These are phyloP conservation scores for Dactylonectria macrodidyma DNA, from an alignment of 2,329 filamentous ascomycete genomes.

Conservation along the genomic window DNA sequence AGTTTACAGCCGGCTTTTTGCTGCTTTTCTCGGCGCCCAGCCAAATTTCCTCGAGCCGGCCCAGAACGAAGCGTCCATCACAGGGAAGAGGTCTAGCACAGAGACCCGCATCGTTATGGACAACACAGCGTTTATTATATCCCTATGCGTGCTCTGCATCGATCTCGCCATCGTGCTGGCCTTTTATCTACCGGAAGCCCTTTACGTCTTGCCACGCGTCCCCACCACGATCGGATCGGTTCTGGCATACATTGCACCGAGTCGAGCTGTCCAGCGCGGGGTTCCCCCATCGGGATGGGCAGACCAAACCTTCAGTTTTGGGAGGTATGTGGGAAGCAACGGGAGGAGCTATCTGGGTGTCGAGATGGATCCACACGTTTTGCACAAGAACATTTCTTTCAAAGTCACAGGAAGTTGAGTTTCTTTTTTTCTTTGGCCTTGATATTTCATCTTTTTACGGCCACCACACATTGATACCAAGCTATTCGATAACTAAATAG, in stretches of 20 bases:
- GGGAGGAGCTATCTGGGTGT: conserved; percentile 15
- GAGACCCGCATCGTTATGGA: conserved; percentile 21
- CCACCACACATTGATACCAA: too few species aligned
- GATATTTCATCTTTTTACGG: too few species aligned
- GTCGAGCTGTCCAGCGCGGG: conserved; percentile 1
- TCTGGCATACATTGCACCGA: conserved; percentile 19
- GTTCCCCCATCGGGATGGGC: neutral
- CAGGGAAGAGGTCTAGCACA: too few species aligned
- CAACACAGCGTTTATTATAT: neutral
- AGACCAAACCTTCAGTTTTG: conserved; percentile 20
- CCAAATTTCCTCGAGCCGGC: neutral
- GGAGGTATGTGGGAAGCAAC: conserved; percentile 17
- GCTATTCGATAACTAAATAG: too few species aligned
- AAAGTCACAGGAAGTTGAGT: neutral
- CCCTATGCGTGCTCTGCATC: conserved; percentile 1
- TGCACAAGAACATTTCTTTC: neutral
- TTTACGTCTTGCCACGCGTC: conserved; percentile 7
- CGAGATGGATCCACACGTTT: conserved; percentile 14
- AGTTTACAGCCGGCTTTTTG: neutral
- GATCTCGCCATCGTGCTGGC: conserved; percentile 1
- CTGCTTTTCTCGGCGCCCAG: neutral
- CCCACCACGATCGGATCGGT: conserved; percentile 9
- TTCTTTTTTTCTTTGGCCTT: too few species aligned
- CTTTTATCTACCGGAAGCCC: conserved; percentile 2
- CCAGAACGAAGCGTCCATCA: too few species aligned